Conservation (phyloP, 1,284 basidiomycete species). For the Apiotrichum mycotoxinovorans region DNA sequence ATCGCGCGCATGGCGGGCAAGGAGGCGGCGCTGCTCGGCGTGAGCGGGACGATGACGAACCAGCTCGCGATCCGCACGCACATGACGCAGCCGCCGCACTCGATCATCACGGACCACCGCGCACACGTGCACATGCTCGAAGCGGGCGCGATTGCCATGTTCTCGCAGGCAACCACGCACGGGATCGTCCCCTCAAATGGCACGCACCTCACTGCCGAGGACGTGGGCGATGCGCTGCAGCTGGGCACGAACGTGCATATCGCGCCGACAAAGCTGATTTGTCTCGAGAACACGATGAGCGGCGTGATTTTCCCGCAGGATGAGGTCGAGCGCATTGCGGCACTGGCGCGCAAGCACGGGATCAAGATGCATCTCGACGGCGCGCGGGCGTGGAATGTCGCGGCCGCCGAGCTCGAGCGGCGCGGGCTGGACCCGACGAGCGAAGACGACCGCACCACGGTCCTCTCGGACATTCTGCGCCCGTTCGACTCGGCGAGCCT, state of each 20-base stretch:
- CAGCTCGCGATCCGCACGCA: constrained; percentile 78
- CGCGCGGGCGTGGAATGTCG: constrained; percentile 83
- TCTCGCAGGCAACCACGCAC: constrained; percentile 74
- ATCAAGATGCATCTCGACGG: constrained; percentile 90
- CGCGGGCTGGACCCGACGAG: constrained; percentile 44
- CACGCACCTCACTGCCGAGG: constrained; percentile 69
- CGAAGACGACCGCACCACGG: constrained; percentile 50
- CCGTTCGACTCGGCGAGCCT: constrained; percentile 90
- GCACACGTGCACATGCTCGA: constrained; percentile 65
- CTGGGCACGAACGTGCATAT: constrained; percentile 69
- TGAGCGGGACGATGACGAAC: constrained; percentile 90
- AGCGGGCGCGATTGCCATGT: constrained; percentile 83
- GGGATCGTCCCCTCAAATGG: constrained; percentile 44
- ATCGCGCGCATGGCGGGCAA: constrained; percentile 73
- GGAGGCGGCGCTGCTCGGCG: constrained; percentile 72
- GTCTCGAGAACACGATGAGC: constrained; percentile 87
- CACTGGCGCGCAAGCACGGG: constrained; percentile 65
- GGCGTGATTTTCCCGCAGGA: constrained; percentile 90
- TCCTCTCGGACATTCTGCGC: constrained; percentile 70
- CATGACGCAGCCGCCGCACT: constrained; percentile 79
- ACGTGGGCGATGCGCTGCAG: constrained; percentile 68
- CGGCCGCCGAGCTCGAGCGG: constrained; percentile 69
- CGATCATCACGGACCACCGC: constrained; percentile 76
- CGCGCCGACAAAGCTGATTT: constrained; percentile 75
- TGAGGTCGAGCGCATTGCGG: constrained; percentile 77